Conservation (phyloP, 768 basidiomycete genomes). For the Lentinula raphanica region DNA sequence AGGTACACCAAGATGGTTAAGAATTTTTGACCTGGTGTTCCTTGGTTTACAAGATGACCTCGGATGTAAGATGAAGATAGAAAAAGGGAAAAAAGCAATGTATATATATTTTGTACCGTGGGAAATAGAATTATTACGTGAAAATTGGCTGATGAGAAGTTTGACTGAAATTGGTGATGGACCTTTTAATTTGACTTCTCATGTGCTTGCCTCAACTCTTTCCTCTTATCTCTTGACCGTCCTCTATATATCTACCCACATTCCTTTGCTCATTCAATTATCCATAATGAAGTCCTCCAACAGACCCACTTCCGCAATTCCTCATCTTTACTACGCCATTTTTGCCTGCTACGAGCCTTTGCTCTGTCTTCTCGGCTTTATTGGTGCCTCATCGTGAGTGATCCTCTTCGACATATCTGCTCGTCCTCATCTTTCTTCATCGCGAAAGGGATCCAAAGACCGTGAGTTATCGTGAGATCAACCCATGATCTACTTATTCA, state of each 20-base stretch:
- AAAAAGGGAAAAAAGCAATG: slow-evolving; percentile 30
- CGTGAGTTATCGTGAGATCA: slow-evolving; percentile 31
- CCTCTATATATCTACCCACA: slow-evolving; percentile 9
- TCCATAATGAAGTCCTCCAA: slow-evolving; percentile 20
- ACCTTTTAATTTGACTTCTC: not conserved
- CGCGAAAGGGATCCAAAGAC: slow-evolving; percentile 53
- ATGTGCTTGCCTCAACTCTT: slow-evolving; percentile 2
- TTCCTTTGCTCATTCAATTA: slow-evolving; percentile 9
- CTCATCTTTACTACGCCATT: slow-evolving; percentile 65
- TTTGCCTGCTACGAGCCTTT: slow-evolving; percentile 75
- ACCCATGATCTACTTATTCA: not conserved
- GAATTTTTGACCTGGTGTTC: slow-evolving; percentile 36
- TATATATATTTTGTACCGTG: slow-evolving; percentile 20
- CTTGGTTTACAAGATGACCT: slow-evolving; percentile 55
- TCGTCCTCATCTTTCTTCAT: slow-evolving; percentile 10
- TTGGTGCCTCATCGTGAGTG: slow-evolving; percentile 53
- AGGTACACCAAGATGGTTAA: slow-evolving; percentile 47
- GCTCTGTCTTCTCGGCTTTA: slow-evolving; percentile 56
- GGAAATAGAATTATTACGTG: not conserved
- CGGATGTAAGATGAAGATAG: slow-evolving; percentile 9
- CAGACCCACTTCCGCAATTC: slow-evolving; percentile 56
- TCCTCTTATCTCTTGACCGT: slow-evolving; percentile 6
- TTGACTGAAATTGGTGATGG: too few relatives aligned
- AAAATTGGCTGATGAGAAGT: not conserved
- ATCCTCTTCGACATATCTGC: not conserved